Evolutionary conservation across 164 flowering plant species (phyloP).

Genomic region (Echeveria elegans): DNA sequence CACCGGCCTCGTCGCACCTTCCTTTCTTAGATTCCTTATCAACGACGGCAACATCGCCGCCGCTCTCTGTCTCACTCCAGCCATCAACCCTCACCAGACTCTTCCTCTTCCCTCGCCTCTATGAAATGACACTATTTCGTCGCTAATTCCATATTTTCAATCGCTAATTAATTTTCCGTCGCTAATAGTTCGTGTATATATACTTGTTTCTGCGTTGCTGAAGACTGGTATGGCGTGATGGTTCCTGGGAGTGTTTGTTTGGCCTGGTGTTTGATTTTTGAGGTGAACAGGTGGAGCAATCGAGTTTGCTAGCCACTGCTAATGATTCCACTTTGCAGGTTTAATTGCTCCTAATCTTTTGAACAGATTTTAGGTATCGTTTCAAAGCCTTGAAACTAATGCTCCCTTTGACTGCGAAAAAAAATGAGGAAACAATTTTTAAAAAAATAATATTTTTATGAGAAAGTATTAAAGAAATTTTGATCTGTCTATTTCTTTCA

Average conservation of each 20-base stretch:
- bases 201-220: not conserved
- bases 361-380: not conserved
- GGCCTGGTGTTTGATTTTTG: not conserved
- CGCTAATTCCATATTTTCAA: not conserved
- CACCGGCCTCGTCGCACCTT: slow-evolving; percentile 24
- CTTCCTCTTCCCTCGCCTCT: not conserved
- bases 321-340: slow-evolving; percentile 67
- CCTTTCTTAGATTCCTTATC: slow-evolving; percentile 33
- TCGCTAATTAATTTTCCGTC: not conserved
- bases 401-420: too few species aligned
- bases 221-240: too few species aligned
- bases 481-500: too few species aligned
- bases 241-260: too few species aligned
- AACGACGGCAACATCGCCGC: slow-evolving; percentile 48
- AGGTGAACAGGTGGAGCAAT: slow-evolving; percentile 38
- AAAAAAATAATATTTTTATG: too few species aligned
- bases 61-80: slow-evolving; percentile 40
- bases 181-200: not conserved
- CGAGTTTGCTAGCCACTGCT: slow-evolving; percentile 79
- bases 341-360: not conserved
- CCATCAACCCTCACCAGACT: slow-evolving; percentile 10
- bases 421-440: too few species aligned
- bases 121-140: not conserved
- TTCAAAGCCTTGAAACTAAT: not conserved
- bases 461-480: too few species aligned